Base-by-base conservation (phyloP, 441 rosid genomes). In the Adansonia gregorii region DNA sequence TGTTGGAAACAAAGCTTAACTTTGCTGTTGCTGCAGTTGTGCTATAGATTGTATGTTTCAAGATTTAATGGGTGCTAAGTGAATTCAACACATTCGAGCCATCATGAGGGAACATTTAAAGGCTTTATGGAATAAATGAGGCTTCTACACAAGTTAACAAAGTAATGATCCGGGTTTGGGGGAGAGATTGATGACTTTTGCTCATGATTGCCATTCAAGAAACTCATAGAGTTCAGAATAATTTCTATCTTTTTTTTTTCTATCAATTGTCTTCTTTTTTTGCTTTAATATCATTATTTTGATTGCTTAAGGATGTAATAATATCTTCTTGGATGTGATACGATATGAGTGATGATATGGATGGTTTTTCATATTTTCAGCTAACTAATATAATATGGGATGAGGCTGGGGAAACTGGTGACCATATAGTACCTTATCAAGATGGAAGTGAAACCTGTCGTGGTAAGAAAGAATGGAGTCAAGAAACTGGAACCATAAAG, bases 331-430 rank as follows among this genome's bases (percentile, higher is more conserved):
- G 31, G n/a, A 69, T 14, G 10, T 78, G 46, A 59, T 58, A 58
- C 20, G 14, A 8, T 58, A 58, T 58, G 14, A 8, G 63, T 20
- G 27, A 31, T 59, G 64, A 59, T 67, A 67, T 77, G 46, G 43
- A 73, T 22, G 12, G 64, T 3, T 69, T 74, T 76, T 74, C 22
- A 8, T 77, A 41, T 77, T 88, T 83, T 77, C 97, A 96, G 99
- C 85, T 96, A 74, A 80, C 87, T 14, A 89, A 89, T 81, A 92
- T 96, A 84, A 85, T 90, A 96, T 96, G 97, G 97, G 93, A 86
- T 79, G 95, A 89, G 88, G 86, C 83, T 79, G 90, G 86, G 59
- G 89, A 87, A 70, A 81, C 83, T 75, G 98, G 83, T 74, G 98
- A 94, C 81, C 95, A 91, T 88, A 86, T 91, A 59, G 98, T 96